phyloP scores from a whole-genome alignment of 2,329 filamentous ascomycete species.

The Colletotrichum gloeosporioides region DNA sequence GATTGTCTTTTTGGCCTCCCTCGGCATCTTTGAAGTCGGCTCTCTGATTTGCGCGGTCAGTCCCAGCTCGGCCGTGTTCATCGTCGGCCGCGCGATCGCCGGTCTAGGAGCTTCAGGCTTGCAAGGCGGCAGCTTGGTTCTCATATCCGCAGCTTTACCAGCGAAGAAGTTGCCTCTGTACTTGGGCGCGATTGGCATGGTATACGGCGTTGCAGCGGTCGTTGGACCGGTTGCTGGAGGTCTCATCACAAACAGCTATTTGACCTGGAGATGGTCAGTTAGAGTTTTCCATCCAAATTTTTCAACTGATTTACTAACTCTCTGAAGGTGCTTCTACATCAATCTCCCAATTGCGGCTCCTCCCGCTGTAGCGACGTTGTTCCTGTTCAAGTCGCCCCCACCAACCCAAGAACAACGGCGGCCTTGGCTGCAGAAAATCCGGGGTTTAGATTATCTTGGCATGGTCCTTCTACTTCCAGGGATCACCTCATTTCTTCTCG shows the following conservation, averaged over 20 bases:
- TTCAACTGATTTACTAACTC: background rate
- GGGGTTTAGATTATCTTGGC: constrained; percentile 25
- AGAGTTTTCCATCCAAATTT: too few species aligned
- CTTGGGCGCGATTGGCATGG: constrained; percentile 7
- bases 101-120: constrained; percentile 38
- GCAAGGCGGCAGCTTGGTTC: constrained; percentile 6
- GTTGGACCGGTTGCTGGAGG: constrained; percentile 22
- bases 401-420: constrained; percentile 7
- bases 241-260: constrained; percentile 3
- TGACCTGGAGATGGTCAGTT: constrained; percentile 11
- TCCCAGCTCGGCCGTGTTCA: constrained; percentile 37
- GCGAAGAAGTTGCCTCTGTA: constrained; percentile 5
- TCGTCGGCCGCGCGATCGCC: constrained; percentile 40
- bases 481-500: constrained; percentile 45
- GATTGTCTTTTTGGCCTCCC: constrained; percentile 29
- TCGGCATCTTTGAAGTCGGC: constrained; percentile 36
- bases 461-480: constrained; percentile 24
- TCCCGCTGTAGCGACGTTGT: constrained; percentile 30
- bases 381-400: constrained; percentile 16
- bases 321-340: constrained; percentile 28
- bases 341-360: constrained; percentile 33
- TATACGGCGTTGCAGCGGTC: constrained; percentile 9
- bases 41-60: constrained; percentile 39
- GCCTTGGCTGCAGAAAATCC: constrained; percentile 20
- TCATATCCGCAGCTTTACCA: constrained; percentile 8